Percentiles rank a stretch among this genome's conserved stretches.
phyloP scores from a whole-genome alignment of 108 stramenopile genomes.

The Nitzschia putrida region DNA sequence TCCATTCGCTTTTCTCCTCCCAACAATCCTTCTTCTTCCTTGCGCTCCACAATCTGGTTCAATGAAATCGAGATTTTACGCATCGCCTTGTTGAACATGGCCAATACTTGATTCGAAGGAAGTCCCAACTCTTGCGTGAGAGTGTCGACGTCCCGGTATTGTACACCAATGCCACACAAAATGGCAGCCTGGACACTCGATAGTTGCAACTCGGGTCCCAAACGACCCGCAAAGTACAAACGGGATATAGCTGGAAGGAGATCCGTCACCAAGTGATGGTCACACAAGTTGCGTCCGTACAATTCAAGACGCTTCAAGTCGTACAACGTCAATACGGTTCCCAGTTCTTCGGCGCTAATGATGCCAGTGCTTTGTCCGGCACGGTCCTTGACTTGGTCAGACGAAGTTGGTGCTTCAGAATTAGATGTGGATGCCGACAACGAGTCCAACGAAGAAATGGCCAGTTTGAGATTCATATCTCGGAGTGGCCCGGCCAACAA shows the following conservation, averaged over 20 bases:
- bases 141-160: constrained; percentile 79
- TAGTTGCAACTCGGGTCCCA: constrained; percentile 72
- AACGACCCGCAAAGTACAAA: constrained; percentile 89
- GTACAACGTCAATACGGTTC: constrained; percentile 85
- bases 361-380: constrained; percentile 41
- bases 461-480: constrained; percentile 75
- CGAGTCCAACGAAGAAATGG: constrained; percentile 74
- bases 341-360: constrained; percentile 76
- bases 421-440: constrained; percentile 17
- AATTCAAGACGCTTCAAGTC: constrained; percentile 96
- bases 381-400: constrained; percentile 47
- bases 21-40: constrained; percentile 67
- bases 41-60: constrained; percentile 70
- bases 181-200: constrained; percentile 90
- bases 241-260: constrained; percentile 85
- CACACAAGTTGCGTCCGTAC: constrained; percentile 96
- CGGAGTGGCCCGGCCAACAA: constrained; percentile 88
- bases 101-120: constrained; percentile 89
- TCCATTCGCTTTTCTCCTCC: constrained; percentile 65
- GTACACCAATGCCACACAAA: constrained; percentile 88
- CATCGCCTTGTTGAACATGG: constrained; percentile 96
- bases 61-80: constrained; percentile 86
- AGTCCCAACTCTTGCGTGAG: constrained; percentile 81
- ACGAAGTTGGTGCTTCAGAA: constrained; percentile 22
- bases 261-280: constrained; percentile 97